These are phyloP conservation scores for Berkeleyomyces basicola DNA, from an alignment of 2,329 filamentous ascomycete genomes.

Conservation along the genomic window DNA sequence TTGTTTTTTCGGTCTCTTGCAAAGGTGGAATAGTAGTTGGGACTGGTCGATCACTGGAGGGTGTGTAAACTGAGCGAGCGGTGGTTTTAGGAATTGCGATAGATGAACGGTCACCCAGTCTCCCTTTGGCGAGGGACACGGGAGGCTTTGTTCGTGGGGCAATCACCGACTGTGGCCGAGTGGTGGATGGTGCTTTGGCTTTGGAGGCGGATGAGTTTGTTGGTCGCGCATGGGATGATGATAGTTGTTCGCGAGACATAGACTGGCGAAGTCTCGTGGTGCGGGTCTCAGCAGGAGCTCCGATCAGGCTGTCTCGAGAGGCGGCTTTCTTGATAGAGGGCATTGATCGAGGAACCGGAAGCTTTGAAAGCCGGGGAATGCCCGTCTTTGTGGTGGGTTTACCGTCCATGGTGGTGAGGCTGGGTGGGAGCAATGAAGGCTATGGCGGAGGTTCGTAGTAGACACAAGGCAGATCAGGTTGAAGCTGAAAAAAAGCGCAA, in stretches of 20 bases:
- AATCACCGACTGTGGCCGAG: conserved; percentile 5
- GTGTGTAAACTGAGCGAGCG: conserved; percentile 4
- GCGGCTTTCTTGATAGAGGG: conserved; percentile 5
- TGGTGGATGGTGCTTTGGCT: neutral
- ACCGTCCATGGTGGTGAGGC: conserved; percentile 5
- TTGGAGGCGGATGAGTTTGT: neutral
- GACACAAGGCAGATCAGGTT: neutral
- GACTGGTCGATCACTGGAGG: neutral
- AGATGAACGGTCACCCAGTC: conserved; percentile 5
- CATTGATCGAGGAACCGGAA: conserved; percentile 9
- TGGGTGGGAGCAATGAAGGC: neutral
- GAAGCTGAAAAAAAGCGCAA: neutral
- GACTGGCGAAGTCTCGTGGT: conserved; percentile 12
- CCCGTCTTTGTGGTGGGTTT: conserved; percentile 9
- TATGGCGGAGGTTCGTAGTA: neutral
- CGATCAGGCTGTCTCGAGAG: conserved; percentile 12
- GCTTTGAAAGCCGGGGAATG: conserved; percentile 13
- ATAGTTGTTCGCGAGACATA: conserved; percentile 11
- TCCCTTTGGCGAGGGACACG: conserved; percentile 5
- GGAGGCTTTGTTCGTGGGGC: conserved; percentile 4
- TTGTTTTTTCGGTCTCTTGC: conserved; percentile 1
- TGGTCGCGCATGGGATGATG: neutral
- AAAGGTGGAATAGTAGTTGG: neutral
- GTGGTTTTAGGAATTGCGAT: neutral
- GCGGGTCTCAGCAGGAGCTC: conserved; percentile 8